These are phyloP conservation scores for Botryotinia calthae DNA, from an alignment of 2,329 filamentous ascomycete genomes.

Conservation along the genomic window DNA sequence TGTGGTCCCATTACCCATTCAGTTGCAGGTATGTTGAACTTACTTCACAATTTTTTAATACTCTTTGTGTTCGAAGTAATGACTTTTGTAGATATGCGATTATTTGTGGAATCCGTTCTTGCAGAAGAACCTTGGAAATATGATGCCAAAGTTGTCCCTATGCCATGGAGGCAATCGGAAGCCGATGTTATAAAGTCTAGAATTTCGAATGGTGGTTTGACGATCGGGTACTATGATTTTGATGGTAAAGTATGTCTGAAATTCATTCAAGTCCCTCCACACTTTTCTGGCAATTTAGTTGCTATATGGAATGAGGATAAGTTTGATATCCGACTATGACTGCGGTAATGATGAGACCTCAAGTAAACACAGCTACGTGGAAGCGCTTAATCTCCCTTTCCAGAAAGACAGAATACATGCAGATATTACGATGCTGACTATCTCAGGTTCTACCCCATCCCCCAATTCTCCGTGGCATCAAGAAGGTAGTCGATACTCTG, in stretches of 20 bases:
- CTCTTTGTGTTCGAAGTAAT: constrained; percentile 30
- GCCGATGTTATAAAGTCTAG: constrained; percentile 38
- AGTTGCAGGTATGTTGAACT: constrained; percentile 41
- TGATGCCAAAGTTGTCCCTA: constrained; percentile 42
- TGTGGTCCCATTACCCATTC: constrained; percentile 38
- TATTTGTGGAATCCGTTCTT: constrained; percentile 40
- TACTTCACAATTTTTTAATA: constrained; percentile 24
- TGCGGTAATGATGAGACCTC: constrained; percentile 25
- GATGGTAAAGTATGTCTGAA: constrained; percentile 37
- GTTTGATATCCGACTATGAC: constrained; percentile 41
- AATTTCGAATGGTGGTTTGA: constrained; percentile 39
- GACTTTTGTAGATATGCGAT: constrained; percentile 35
- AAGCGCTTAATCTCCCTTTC: too few relatives aligned
- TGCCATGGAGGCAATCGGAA: constrained; percentile 43
- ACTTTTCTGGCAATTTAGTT: not conserved
- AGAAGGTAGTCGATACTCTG: constrained; percentile 49
- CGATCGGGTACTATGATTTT: constrained; percentile 39
- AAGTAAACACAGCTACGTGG: not conserved
- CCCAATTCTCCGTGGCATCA: constrained; percentile 54
- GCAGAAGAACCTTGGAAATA: constrained; percentile 40
- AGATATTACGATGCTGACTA: not conserved
- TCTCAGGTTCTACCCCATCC: constrained; percentile 46
- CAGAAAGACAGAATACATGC: not conserved
- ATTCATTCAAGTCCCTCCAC: not conserved
- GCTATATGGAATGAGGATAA: not conserved